phyloP scores from a whole-genome alignment of 2,329 filamentous ascomycete species.

The Aspergillus nomiae region DNA sequence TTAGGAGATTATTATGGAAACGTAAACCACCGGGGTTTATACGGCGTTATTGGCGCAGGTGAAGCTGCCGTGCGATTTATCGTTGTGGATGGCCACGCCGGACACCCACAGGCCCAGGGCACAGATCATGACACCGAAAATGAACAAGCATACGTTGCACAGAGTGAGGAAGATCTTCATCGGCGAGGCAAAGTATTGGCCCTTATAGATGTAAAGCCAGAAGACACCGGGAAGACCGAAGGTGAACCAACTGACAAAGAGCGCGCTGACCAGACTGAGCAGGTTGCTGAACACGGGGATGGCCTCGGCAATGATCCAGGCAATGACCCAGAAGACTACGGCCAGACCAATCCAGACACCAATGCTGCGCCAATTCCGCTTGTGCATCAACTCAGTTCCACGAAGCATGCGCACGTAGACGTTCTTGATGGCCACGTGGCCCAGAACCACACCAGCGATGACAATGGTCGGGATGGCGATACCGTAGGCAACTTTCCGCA shows the following conservation, averaged over 20 bases:
- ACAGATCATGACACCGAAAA: constrained; percentile 35
- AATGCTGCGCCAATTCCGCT: constrained; percentile 52
- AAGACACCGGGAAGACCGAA: constrained; percentile 49
- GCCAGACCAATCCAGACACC: constrained; percentile 63
- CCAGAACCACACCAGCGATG: constrained; percentile 70
- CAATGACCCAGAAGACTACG: constrained; percentile 59
- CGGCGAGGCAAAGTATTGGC: constrained; percentile 42
- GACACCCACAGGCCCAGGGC: constrained; percentile 41
- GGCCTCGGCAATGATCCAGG: constrained; percentile 68
- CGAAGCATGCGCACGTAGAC: constrained; percentile 66
- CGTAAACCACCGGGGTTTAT: background rate
- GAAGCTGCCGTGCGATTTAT: constrained; percentile 37
- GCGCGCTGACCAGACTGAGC: constrained; percentile 61
- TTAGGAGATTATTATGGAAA: background rate
- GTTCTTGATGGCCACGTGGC: constrained; percentile 66
- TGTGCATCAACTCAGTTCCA: constrained; percentile 56
- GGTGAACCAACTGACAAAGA: constrained; percentile 68
- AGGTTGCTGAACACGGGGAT: constrained; percentile 70
- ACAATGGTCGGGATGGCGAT: constrained; percentile 71
- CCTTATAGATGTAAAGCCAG: constrained; percentile 53
- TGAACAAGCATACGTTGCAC: constrained; percentile 47
- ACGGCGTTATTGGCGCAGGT: constrained; percentile 40
- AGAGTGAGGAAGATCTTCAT: constrained; percentile 48
- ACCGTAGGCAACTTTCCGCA: constrained; percentile 68
- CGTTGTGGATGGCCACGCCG: constrained; percentile 36